Evolutionary conservation across 1,284 basidiomycete genomes (phyloP).

Genomic region (Bjerkandera adusta): DNA sequence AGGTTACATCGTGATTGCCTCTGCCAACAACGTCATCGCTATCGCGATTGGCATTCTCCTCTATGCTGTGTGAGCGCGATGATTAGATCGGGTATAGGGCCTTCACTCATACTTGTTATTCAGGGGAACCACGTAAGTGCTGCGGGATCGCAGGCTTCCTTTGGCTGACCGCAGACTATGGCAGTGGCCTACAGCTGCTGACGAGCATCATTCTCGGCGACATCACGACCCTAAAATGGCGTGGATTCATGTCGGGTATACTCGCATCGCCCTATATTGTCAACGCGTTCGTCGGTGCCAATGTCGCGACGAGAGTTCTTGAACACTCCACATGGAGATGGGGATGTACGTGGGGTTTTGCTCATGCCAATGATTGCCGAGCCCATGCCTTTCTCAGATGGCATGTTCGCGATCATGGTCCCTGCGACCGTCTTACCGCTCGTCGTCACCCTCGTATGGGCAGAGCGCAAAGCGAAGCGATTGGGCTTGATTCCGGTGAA

Average conservation of each 20-base stretch:
- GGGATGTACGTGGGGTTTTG: slow-evolving; percentile 47
- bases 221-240: slow-evolving; percentile 77
- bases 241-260: slow-evolving; percentile 67
- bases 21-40: slow-evolving; percentile 51
- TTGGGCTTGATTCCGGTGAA: slow-evolving; percentile 39
- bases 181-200: slow-evolving; percentile 67
- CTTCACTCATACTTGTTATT: too few relatives aligned
- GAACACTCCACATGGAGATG: slow-evolving; percentile 67
- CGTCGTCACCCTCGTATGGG: slow-evolving; percentile 70
- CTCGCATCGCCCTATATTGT: slow-evolving; percentile 69
- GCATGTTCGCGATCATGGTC: slow-evolving; percentile 66
- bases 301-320: slow-evolving; percentile 61
- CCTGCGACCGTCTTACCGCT: slow-evolving; percentile 54
- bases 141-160: too few relatives aligned
- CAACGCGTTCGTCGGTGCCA: slow-evolving; percentile 68
- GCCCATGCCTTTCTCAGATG: slow-evolving; percentile 39
- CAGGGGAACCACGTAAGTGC: slow-evolving; percentile 56
- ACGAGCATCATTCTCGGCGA: slow-evolving; percentile 80
- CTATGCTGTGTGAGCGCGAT: slow-evolving; percentile 53
- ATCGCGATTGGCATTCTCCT: slow-evolving; percentile 38
- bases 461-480: slow-evolving; percentile 60
- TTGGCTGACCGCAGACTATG: slow-evolving; percentile 1
- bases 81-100: too few relatives aligned
- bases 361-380: not conserved
- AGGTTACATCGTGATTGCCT: slow-evolving; percentile 70